These are phyloP conservation scores for Haematococcus lacustris DNA, from an alignment of 139 green algal genomes.

Conservation along the genomic window DNA sequence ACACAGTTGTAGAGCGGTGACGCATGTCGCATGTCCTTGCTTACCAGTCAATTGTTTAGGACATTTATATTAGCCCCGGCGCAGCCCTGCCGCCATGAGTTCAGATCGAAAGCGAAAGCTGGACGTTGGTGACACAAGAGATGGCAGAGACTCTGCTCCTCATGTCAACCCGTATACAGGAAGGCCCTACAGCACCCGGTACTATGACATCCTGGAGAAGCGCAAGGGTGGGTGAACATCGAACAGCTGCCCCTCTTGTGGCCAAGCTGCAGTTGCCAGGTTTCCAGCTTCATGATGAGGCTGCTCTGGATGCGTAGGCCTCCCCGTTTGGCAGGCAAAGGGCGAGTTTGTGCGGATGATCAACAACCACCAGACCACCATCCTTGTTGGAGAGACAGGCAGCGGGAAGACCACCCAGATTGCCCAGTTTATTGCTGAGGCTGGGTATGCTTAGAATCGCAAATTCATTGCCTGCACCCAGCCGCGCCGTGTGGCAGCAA, in stretches of 20 bases:
- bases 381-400: constrained; percentile 97
- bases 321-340: constrained; percentile 95
- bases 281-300: no score
- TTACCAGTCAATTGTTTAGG: no score
- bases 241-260: no score
- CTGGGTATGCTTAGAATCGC: constrained; percentile 63
- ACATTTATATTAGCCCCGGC: no score
- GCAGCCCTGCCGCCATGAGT: no score
- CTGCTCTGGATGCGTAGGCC: constrained; percentile 40
- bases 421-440: constrained; percentile 89
- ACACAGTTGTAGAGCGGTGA: no score
- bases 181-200: constrained; percentile 69
- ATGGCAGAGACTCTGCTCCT: constrained; percentile 5
- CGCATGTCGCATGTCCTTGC: no score
- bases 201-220: constrained; percentile 91
- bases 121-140: constrained; percentile 40
- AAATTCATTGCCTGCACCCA: constrained; percentile 80
- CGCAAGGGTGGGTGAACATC: constrained; percentile 69
- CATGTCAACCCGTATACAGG: constrained; percentile 74
- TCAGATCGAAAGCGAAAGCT: constrained; percentile 68
- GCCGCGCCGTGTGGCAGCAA: constrained; percentile 90
- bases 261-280: no score
- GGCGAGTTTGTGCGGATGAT: constrained; percentile 91
- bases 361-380: constrained; percentile 86
- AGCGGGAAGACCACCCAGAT: constrained; percentile 99